Evolutionary conservation across 495 filamentous ascomycete species (phyloP), one percentile per base, ranked within the genome.

Genomic region (Daldinia decipiens): DNA sequence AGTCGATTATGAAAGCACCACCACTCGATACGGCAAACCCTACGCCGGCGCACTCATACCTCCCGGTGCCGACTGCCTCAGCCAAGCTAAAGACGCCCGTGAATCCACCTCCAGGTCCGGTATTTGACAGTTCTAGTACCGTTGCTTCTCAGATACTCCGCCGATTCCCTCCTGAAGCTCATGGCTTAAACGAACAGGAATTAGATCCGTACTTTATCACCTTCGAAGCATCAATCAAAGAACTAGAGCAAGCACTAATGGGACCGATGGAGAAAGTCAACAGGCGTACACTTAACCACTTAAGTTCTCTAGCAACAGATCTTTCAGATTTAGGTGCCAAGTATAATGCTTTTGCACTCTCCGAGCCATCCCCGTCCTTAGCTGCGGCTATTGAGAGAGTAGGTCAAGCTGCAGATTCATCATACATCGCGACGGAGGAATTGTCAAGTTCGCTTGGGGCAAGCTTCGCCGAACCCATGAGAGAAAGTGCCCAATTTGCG

Each of bases 211-310:
- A 98, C 78, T 98, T 99, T 77, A 88, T 92, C 72, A 91, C 90
- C 54, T 98, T 95, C 70, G 95, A 99, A 77, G 82, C 89, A 0
- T 91, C 92, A 8, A 95, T 94, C 7, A 90, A 92, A 68, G 95
- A 97, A 64, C 85, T 98, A 9, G 95, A 99, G 76, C 78, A 88
- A 12, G 85, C 97, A 0, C 82, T 99, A 4, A 93, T 91, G 73
- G 95, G 96, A 0, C 93, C 92, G 27, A 95, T 99, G 75, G 95
- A 99, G 74, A 97, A 94, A 74, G 94, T 97, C 43, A 98, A 98
- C 74, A 89, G 94, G 21, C 86, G 96, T 21, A 97, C 93, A 9
- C 79, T 99, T 4, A 90, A 88, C 39, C 95, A 98, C 72, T 77
- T 97, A 2, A 91, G 91, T 12, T 87, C 89, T 2, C 80, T 97